These are phyloP conservation scores for Mycosarcoma mackinlayi DNA, from an alignment of 1,284 basidiomycete species.

Conservation along the genomic window DNA sequence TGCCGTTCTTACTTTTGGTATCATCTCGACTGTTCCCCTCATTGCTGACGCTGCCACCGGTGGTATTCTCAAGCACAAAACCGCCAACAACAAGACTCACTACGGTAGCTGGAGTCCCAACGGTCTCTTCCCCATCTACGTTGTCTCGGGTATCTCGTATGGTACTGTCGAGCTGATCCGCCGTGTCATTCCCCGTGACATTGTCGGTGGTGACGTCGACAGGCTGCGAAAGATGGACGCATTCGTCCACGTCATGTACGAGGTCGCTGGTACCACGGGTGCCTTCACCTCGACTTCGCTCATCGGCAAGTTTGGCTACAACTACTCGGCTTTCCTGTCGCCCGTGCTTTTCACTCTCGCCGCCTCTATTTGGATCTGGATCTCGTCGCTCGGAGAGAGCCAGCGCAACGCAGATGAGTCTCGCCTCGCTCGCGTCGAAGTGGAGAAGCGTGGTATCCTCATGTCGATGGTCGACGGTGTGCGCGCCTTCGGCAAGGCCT, in stretches of 20 bases:
- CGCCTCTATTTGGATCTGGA: conserved; percentile 56
- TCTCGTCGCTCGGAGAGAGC: conserved; percentile 53
- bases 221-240: conserved; percentile 69
- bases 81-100: conserved; percentile 58
- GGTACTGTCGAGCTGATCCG: conserved; percentile 69
- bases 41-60: conserved; percentile 69
- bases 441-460: conserved; percentile 30
- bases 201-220: conserved; percentile 64
- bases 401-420: conserved; percentile 35
- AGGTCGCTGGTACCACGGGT: conserved; percentile 69
- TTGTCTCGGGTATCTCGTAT: conserved; percentile 66
- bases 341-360: conserved; percentile 65
- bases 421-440: conserved; percentile 32
- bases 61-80: conserved; percentile 57
- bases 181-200: conserved; percentile 67
- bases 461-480: conserved; percentile 54
- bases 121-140: conserved; percentile 66
- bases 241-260: conserved; percentile 68
- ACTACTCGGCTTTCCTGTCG: conserved; percentile 66
- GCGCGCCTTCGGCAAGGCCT: conserved; percentile 63
- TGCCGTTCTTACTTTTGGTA: conserved; percentile 66
- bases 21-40: conserved; percentile 66
- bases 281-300: conserved; percentile 68
- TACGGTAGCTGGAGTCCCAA: conserved; percentile 68
- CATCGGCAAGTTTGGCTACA: conserved; percentile 68